Conservation (phyloP, 2,329 filamentous ascomycete species). For the Aspergillus aculeatus region DNA sequence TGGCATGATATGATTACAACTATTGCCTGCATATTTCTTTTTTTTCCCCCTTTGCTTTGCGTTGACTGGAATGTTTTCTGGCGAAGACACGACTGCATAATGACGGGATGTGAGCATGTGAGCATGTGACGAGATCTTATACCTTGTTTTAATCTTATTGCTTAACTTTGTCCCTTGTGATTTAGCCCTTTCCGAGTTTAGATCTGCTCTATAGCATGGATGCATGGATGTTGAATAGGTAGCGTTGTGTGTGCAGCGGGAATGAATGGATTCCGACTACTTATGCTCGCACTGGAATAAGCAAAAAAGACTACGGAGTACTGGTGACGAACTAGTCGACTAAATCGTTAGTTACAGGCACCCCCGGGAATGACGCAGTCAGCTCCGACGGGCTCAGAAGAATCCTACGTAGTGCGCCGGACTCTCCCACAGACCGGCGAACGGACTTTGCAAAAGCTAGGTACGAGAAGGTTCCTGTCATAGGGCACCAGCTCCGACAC, state of each 20-base stretch:
- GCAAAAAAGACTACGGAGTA: too few relatives aligned
- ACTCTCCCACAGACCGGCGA: too few relatives aligned
- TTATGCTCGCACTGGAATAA: too few relatives aligned
- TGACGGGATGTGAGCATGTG: slow-evolving; percentile 1
- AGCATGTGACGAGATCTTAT: slow-evolving; percentile 8
- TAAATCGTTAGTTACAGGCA: too few relatives aligned
- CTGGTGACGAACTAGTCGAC: too few relatives aligned
- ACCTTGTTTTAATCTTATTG: neutral
- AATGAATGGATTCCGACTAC: neutral
- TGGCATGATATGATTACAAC: neutral
- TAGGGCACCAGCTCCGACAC: too few relatives aligned
- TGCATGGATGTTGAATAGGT: neutral
- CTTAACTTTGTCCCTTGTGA: neutral
- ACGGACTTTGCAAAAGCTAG: too few relatives aligned
- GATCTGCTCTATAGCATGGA: neutral
- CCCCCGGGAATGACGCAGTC: too few relatives aligned
- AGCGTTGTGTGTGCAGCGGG: neutral
- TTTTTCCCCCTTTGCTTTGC: neutral
- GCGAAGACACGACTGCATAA: slow-evolving; percentile 5
- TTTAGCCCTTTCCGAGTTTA: neutral
- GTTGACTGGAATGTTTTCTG: neutral
- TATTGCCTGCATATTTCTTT: neutral
- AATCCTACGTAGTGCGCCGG: too few relatives aligned
- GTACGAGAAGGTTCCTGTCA: too few relatives aligned
- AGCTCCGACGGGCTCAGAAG: too few relatives aligned